Conservation (phyloP, 495 filamentous ascomycete genomes). For the Peziza echinospora region DNA sequence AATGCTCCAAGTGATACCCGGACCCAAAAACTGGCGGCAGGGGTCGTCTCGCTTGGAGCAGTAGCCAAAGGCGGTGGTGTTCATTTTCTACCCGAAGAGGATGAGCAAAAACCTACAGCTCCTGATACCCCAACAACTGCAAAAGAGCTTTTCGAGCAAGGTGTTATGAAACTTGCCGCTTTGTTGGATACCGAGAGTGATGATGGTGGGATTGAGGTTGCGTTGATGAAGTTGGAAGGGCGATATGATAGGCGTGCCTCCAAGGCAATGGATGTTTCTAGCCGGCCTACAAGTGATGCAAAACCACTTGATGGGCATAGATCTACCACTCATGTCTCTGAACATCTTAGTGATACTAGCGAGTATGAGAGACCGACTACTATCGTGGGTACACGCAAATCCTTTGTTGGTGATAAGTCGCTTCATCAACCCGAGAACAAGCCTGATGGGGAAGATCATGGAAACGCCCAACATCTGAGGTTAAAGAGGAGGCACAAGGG, state of each 20-base stretch:
- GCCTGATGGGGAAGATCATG: not conserved
- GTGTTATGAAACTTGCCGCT: conserved; percentile 67
- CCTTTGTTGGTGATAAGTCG: not conserved
- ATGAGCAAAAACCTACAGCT: conserved; percentile 9
- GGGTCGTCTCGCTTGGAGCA: conserved; percentile 31
- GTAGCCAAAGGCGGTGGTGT: conserved; percentile 23
- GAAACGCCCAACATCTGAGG: conserved; percentile 8
- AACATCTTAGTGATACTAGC: not conserved
- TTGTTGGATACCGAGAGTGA: conserved; percentile 67
- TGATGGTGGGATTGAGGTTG: conserved; percentile 84
- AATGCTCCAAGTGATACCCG: not conserved
- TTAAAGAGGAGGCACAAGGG: conserved; percentile 19
- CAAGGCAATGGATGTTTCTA: not conserved
- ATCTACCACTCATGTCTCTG: too few relatives aligned
- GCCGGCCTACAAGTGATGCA: not conserved
- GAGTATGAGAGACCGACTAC: not conserved
- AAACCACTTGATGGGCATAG: too few relatives aligned
- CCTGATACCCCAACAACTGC: conserved; percentile 21
- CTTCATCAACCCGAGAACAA: not conserved
- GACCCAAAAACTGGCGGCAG: conserved; percentile 3
- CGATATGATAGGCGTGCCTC: conserved; percentile 32
- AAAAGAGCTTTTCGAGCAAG: conserved; percentile 63
- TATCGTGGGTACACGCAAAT: too few relatives aligned
- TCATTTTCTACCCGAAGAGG: conserved; percentile 1
- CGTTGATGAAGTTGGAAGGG: conserved; percentile 79